A percentile compares a stretch with the other conserved stretches of the same genome.
Evolutionary conservation across 768 basidiomycete species (phyloP).

Genomic region (Calocybe cyanea): DNA sequence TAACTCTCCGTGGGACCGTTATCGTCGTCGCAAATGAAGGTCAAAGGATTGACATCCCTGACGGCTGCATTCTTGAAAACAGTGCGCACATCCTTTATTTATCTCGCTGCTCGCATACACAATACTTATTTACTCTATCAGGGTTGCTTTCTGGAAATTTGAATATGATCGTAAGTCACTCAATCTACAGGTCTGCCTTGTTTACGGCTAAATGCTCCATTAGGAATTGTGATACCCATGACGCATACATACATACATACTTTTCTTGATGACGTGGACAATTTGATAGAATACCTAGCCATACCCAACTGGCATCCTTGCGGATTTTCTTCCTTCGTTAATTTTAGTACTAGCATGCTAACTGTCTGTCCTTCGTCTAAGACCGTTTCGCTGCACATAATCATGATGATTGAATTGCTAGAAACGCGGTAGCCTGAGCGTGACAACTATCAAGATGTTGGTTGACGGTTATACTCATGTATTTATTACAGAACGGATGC

Average conservation of each 20-base stretch:
- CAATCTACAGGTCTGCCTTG: background rate
- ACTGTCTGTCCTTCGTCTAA: slow-evolving; percentile 3
- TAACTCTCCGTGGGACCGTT: slow-evolving; percentile 85
- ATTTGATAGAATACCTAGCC: slow-evolving; percentile 11
- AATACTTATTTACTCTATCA: slow-evolving; percentile 17
- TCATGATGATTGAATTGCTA: background rate
- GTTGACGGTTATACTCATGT: no score
- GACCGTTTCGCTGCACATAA: slow-evolving; percentile 7
- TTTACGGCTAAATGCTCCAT: background rate
- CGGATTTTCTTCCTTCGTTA: background rate
- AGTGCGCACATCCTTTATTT: slow-evolving; percentile 31
- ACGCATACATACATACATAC: background rate
- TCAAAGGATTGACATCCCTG: slow-evolving; percentile 78
- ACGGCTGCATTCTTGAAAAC: slow-evolving; percentile 77
- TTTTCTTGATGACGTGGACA: slow-evolving; percentile 10
- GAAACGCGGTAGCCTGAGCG: no score
- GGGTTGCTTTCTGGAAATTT: slow-evolving; percentile 81
- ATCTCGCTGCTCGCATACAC: background rate
- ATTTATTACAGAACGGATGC: no score
- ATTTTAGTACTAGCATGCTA: slow-evolving; percentile 1
- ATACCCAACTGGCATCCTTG: slow-evolving; percentile 8
- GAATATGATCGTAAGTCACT: slow-evolving; percentile 62
- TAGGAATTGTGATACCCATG: slow-evolving; percentile 27
- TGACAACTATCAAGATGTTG: no score
- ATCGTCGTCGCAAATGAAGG: slow-evolving; percentile 85